Base-by-base conservation (phyloP, 768 basidiomycete genomes). In the Tricholoma saponaceum region DNA sequence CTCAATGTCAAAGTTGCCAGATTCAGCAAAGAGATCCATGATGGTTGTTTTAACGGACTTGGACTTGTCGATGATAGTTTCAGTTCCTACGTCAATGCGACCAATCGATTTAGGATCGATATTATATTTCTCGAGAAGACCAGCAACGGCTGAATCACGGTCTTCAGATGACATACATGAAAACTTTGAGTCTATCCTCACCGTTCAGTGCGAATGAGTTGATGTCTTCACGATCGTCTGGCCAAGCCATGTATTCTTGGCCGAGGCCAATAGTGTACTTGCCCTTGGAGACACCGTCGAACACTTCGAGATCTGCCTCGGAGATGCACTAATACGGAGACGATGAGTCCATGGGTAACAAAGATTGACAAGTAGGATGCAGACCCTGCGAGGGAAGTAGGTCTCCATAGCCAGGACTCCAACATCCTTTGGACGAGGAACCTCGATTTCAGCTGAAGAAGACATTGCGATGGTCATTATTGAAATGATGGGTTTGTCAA, bases 221-320 rank as follows among this genome's bases (percentile, higher is more conserved):
- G 80, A 99, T 96, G 77, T 99, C 96, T 73, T 99, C 97, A 56
- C 92, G 87, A 82, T 99, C 97, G 70, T 98, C 95, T 58, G 90
- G 90, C 84, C 92, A 98, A 32, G 96, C 94, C 97, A 99, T 99
- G 80, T 86, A 94, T 72, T 95, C 87, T 73, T 96, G 93, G 57
- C 95, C 97, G 37, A 99, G 86, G 69, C 97, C 97, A 71, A 98
- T 97, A 63, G 97, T 99, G 79, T 99, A 98, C 77, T 98, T 98
- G 59, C 97, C 97, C 67, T 91, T 85, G 56, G 92, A 77, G 44
- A 98, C 96, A 66, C 91, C 91, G 67, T 98, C 96, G 73, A 90
- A 98, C 56, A 80, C 87, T 72, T 98, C 96, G 51, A 99, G 87
- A 62, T 91, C 95, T 54, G 88, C 85, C 76, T 98, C 95, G 8